Conservation (phyloP, 352 stramenopile genomes). For the Phytophthora sojae region DNA sequence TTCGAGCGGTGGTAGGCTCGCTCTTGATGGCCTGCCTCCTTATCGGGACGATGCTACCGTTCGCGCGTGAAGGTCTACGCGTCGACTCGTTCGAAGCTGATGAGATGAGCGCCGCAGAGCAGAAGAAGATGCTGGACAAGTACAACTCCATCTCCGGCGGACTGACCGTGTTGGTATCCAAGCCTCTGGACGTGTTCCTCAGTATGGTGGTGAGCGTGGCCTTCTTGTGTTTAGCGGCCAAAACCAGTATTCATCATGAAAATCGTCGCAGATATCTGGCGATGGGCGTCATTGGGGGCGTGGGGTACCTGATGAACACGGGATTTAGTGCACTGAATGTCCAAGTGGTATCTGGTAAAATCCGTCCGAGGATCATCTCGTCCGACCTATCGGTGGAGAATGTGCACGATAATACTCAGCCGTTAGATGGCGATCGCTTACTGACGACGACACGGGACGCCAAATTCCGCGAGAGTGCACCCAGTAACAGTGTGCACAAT, state of each 20-base stretch:
- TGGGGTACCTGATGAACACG: slow-evolving; percentile 24
- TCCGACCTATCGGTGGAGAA: slow-evolving; percentile 14
- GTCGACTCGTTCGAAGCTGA: slow-evolving; percentile 7
- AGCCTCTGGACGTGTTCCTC: slow-evolving; percentile 16
- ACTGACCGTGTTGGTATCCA: slow-evolving; percentile 13
- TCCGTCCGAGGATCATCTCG: not conserved
- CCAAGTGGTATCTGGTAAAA: slow-evolving; percentile 10
- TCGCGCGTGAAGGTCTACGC: slow-evolving; percentile 7
- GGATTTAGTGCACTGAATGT: slow-evolving; percentile 21
- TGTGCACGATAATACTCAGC: not conserved
- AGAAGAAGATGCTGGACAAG: slow-evolving; percentile 17
- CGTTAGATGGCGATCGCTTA: not conserved
- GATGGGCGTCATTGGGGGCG: slow-evolving; percentile 5
- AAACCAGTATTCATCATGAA: slow-evolving; percentile 9
- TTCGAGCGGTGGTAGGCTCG: not conserved
- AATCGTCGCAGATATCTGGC: slow-evolving; percentile 5
- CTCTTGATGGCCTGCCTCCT: not conserved
- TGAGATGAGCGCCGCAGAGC: slow-evolving; percentile 2
- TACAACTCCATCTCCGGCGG: slow-evolving; percentile 15
- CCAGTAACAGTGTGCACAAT: slow-evolving; percentile 11
- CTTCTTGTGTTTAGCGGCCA: slow-evolving; percentile 16
- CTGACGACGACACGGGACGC: not conserved
- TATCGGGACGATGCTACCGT: slow-evolving; percentile 11
- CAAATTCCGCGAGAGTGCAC: slow-evolving; percentile 8
- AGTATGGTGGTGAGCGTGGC: slow-evolving; percentile 15